phyloP scores from a whole-genome alignment of 768 basidiomycete species.

The Tulasnella sp. region DNA sequence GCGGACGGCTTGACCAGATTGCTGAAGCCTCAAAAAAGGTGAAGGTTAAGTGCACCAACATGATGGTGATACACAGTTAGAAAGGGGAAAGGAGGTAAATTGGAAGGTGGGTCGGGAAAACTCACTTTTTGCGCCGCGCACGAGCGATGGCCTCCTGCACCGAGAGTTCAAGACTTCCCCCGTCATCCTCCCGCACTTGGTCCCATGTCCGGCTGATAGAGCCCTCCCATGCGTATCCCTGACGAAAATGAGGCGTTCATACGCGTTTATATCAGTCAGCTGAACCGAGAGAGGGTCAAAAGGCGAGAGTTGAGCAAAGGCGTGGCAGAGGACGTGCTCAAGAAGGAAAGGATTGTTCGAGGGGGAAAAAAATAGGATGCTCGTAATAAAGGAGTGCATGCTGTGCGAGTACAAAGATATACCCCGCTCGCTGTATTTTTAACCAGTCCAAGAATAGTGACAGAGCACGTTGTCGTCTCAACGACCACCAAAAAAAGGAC shows the following conservation, averaged over 20 bases:
- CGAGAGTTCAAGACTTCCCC: slow-evolving; percentile 79
- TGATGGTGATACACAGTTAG: slow-evolving; percentile 19
- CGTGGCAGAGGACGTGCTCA: background rate
- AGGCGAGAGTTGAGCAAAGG: background rate
- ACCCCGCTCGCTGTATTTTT: background rate
- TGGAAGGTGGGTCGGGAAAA: background rate
- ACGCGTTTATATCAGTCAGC: background rate
- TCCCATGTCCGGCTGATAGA: slow-evolving; percentile 95
- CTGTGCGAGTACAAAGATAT: background rate
- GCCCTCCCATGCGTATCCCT: slow-evolving; percentile 85
- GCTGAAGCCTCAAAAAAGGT: slow-evolving; percentile 51
- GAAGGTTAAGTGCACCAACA: background rate
- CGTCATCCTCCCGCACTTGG: slow-evolving; percentile 91
- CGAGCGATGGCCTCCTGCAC: slow-evolving; percentile 86
- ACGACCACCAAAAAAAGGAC: background rate
- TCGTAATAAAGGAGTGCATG: background rate
- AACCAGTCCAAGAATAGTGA: background rate
- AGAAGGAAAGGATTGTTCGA: background rate
- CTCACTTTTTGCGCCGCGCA: slow-evolving; percentile 70
- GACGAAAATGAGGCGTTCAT: background rate
- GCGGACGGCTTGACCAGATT: slow-evolving; percentile 79
- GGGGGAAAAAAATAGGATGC: background rate
- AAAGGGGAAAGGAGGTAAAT: background rate
- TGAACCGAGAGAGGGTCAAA: background rate
- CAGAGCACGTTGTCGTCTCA: background rate